Evolutionary conservation across 2,329 filamentous ascomycete species (phyloP), one percentile per base, ranked within the genome.

Genomic region (Verticillium zaregamsianum): DNA sequence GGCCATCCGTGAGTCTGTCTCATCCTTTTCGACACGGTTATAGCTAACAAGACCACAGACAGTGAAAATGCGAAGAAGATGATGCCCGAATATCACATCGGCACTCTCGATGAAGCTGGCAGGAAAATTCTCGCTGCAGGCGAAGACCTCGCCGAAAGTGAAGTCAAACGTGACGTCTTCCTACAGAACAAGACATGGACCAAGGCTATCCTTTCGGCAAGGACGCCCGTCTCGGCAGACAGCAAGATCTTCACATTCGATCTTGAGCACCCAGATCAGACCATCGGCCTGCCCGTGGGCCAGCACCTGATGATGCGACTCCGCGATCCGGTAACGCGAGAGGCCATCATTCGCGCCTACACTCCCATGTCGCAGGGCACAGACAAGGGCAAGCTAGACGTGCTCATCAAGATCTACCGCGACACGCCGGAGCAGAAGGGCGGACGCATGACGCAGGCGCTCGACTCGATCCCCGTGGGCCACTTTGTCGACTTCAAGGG

Each of bases 31-130:
- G 20, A 25, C 25, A 17, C 3, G 52, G 23, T 17, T n/a, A 15
- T 61, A 58, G 49, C 71, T 77, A 67, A 75, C 63, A 64, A 58
- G 40, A 40, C 11, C n/a, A 61, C 70, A 94, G 92, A 97, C 73
- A 93, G 90, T 72, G 93, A 97, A 77, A 96, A 91, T 17, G 93
- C 93, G 37, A 97, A 96, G 77, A 84, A 82, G 20, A 96, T 96
- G 92, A 93, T 97, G 89, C 83, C 85, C 12, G 76, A 83, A 55
- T 96, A 96, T 71, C 93, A 97, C 73, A 87, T 97, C 66, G 93
- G 93, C 58, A 87, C 86, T 0, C 82, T 97, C 14, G 86, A 91
- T 67, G 78, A 86, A 66, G 79, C 79, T 23, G 85, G 88, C 1
- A 68, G 63, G 5, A 79, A 80, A 6, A 77, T 80, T 45, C 71